A percentile compares a stretch with the other conserved stretches of the same genome.
These are phyloP conservation scores for Rickenella mellea DNA, from an alignment of 768 basidiomycete species.

Conservation along the genomic window DNA sequence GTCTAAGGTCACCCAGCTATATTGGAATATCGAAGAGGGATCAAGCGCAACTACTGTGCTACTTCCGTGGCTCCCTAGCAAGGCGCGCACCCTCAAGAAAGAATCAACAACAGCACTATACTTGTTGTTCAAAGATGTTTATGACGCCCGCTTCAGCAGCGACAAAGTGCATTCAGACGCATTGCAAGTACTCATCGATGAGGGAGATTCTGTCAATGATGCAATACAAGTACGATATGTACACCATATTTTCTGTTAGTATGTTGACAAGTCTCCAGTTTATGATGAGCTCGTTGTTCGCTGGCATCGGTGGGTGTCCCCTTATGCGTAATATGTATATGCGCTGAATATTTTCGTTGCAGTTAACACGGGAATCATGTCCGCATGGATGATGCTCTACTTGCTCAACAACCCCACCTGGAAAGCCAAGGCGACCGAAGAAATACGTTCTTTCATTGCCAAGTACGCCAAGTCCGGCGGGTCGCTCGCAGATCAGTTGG, in stretches of 20 bases:
- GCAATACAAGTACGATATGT: too few species aligned
- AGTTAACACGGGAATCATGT: not conserved
- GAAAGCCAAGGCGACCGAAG: constrained; percentile 48
- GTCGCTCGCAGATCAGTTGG: constrained; percentile 23
- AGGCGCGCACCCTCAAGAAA: constrained; percentile 61
- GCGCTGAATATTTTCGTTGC: not conserved
- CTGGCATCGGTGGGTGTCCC: constrained; percentile 27
- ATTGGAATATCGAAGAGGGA: constrained; percentile 58
- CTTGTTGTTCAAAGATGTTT: constrained; percentile 50
- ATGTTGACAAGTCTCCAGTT: constrained; percentile 43
- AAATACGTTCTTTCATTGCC: constrained; percentile 46
- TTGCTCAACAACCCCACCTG: constrained; percentile 62
- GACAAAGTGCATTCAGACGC: constrained; percentile 54
- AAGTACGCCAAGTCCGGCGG: constrained; percentile 8
- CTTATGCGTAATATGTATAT: not conserved
- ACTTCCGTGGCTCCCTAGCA: constrained; percentile 68
- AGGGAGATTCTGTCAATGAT: constrained; percentile 29
- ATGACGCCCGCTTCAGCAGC: constrained; percentile 47
- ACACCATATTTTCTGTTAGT: too few species aligned
- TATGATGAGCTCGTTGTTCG: constrained; percentile 73
- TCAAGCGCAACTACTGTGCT: constrained; percentile 68
- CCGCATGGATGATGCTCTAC: constrained; percentile 57
- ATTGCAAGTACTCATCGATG: constrained; percentile 66
- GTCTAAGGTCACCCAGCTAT: constrained; percentile 50
- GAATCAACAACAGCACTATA: constrained; percentile 71